Conservation (phyloP, 805 yeast species). For the Pichia cabralensis region DNA sequence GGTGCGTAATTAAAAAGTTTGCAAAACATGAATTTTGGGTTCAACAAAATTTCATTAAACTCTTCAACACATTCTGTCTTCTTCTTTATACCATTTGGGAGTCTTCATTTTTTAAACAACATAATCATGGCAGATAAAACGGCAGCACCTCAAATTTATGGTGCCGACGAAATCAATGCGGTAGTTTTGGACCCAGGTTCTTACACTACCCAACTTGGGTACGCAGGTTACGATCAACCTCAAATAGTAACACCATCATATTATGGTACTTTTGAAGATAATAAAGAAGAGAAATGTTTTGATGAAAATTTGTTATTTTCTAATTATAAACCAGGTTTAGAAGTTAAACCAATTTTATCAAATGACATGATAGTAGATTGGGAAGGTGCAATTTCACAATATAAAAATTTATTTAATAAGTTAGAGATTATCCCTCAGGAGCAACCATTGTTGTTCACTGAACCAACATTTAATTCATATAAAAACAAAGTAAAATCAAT, state of each 20-base stretch:
- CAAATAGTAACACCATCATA: conserved; percentile 63
- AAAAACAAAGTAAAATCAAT: conserved; percentile 59
- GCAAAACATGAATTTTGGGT: no score
- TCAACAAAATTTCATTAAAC: no score
- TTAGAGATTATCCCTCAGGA: conserved; percentile 47
- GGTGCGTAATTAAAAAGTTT: no score
- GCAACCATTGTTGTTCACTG: conserved; percentile 75
- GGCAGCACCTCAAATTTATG: conserved; percentile 42
- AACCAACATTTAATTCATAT: conserved; percentile 75
- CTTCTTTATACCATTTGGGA: no score
- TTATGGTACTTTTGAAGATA: conserved; percentile 32
- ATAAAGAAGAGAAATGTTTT: conserved; percentile 10
- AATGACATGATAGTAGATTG: conserved; percentile 67
- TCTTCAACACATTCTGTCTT: neutral
- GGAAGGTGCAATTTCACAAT: conserved; percentile 77
- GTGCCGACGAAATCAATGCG: conserved; percentile 82
- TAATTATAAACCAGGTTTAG: conserved; percentile 39
- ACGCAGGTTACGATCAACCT: conserved; percentile 89
- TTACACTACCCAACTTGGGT: conserved; percentile 72
- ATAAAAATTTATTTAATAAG: conserved; percentile 47
- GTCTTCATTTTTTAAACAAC: neutral
- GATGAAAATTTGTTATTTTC: conserved; percentile 25
- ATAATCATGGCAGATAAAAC: conserved; percentile 15
- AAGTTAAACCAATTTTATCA: conserved; percentile 46
- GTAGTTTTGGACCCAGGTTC: conserved; percentile 90